Evolutionary conservation across 805 yeast species (phyloP), one percentile per base, ranked within the genome.

Genomic region (Cyberlindnera amylophila): DNA sequence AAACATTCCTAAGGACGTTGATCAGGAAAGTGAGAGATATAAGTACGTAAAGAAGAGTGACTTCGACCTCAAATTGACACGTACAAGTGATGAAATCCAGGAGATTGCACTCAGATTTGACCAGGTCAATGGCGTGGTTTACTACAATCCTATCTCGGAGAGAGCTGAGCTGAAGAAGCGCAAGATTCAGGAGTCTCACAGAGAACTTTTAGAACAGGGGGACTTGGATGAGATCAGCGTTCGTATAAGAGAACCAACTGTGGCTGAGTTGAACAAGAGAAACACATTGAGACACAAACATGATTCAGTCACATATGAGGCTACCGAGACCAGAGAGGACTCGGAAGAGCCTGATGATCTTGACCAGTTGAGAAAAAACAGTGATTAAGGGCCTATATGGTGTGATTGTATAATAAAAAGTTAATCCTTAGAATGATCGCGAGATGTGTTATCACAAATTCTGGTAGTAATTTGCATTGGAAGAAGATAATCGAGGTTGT

Each of bases 121-220:
- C 43, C 58, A 65, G 21, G 77, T 71, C 35, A 72, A 69, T 39
- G 75, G 74, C 36, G 70, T 77, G 8, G 95, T 88, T 3, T 76
- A 74, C 53, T 93, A 84, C 60, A 78, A 84, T 45, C 96, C 97
- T 8, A 67, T 91, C 14, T 69, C 75, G 12, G 88, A 90, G 28
- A 80, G 82, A 53, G 73, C 87, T 33, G 93, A 83, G 51, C 77
- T 93, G 59, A 88, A 86, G 67, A 83, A 91, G 60, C 81, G 95
- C 61, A 79, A 96, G 63, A 78, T 88, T 12, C 82, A 42, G 39
- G 61, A 49, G 15, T 41, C 70, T 41, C 65, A 79, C 50, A 75
- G 74, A 50, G 74, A 77, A 27, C 73, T 74, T 39, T 71, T 81
- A 43, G 72, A 72, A 43, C 79, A 74, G 26, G 65, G 75, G 41